These are phyloP conservation scores for Corinectria fuckeliana DNA, from an alignment of 2,329 filamentous ascomycete species.

Conservation along the genomic window DNA sequence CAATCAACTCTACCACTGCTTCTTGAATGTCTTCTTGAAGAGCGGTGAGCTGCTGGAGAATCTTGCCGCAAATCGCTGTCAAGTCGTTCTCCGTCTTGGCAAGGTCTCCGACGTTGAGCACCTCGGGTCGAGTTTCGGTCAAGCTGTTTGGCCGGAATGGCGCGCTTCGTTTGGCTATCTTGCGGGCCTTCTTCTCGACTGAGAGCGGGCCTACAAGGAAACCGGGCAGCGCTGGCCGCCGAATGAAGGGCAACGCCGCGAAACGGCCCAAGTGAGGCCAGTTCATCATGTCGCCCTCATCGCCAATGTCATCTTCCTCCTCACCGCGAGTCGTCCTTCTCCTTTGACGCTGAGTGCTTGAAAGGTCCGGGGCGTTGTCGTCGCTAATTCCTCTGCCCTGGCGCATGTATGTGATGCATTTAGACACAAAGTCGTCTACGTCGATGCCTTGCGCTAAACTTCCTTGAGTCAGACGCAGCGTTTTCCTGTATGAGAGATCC, in stretches of 20 bases:
- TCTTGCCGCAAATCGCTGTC: conserved; percentile 78
- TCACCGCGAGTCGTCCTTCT: conserved; percentile 48
- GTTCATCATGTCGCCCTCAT: conserved; percentile 79
- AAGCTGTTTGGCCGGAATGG: conserved; percentile 72
- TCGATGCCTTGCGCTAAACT: conserved; percentile 79
- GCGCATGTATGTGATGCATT: conserved; percentile 88
- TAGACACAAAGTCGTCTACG: conserved; percentile 89
- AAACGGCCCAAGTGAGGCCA: conserved; percentile 84
- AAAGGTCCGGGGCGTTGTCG: conserved; percentile 58
- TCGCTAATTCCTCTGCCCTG: conserved; percentile 64
- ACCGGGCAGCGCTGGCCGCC: conserved; percentile 77
- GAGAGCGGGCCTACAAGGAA: conserved; percentile 91
- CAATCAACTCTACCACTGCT: conserved; percentile 50
- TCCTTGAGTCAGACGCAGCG: conserved; percentile 75
- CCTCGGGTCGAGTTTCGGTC: conserved; percentile 76
- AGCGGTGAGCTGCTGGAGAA: conserved; percentile 66
- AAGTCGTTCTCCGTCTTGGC: conserved; percentile 80
- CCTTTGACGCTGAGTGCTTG: conserved; percentile 55
- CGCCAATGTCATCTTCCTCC: conserved; percentile 65
- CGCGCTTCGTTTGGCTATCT: conserved; percentile 72
- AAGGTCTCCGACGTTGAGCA: conserved; percentile 77
- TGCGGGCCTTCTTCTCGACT: conserved; percentile 82
- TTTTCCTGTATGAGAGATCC: conserved; percentile 81
- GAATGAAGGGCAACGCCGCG: conserved; percentile 75
- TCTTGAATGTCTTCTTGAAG: conserved; percentile 56